phyloP scores from a whole-genome alignment of 345 rosid species.

The Jatropha curcas region DNA sequence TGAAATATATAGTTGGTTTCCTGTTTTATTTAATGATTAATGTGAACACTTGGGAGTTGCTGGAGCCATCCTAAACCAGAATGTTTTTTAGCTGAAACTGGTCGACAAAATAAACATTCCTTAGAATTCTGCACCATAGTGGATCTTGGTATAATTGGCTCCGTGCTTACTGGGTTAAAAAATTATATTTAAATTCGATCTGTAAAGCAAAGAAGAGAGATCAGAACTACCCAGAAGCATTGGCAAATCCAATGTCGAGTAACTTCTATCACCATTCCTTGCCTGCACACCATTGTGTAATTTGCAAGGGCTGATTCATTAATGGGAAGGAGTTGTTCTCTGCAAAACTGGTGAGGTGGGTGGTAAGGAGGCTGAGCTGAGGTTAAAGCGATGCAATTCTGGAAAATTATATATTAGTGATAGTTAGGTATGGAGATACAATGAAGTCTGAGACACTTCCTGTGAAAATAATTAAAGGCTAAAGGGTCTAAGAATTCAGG shows the following conservation, averaged over 20 bases:
- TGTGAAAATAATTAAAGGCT: background rate
- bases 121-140: background rate
- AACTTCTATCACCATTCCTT: background rate
- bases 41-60: background rate
- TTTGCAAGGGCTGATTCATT: background rate
- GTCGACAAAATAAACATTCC: background rate
- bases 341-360: background rate
- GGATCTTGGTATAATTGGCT: background rate
- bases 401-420: background rate
- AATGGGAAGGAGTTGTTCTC: background rate
- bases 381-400: background rate
- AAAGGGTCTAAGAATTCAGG: background rate
- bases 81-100: background rate
- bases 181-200: background rate
- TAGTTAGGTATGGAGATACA: background rate
- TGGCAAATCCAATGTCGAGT: background rate
- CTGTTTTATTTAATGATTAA: too few species aligned
- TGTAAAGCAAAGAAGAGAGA: background rate
- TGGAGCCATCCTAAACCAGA: background rate
- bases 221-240: background rate
- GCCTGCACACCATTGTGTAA: background rate
- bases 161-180: background rate
- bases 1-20: too few species aligned
- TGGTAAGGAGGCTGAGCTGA: background rate
- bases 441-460: background rate